Base-by-base conservation (phyloP, 2,329 filamentous ascomycete species). In the Helminthosporium solani region DNA sequence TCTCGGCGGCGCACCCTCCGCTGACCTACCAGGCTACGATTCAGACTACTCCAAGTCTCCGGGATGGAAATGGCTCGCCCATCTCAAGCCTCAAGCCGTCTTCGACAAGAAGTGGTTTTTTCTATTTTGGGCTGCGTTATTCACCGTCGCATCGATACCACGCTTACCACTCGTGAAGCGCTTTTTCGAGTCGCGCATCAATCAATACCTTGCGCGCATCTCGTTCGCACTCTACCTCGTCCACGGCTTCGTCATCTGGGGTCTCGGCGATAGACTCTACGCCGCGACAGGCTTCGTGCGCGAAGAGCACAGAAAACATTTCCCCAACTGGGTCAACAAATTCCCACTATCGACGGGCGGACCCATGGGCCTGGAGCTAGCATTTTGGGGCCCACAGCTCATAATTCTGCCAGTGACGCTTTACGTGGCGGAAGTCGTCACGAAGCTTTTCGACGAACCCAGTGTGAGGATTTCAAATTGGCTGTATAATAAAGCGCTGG, bases 61-160 rank as follows among this genome's bases (percentile, higher is more conserved):
- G 0, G 83, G 84, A 2, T 86, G 83, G 82, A 75, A 77, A 51
- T 81, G 75, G 52, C 67, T 85, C 12, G 81, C 82, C 0, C 76
- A 75, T 47, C 70, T 87, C 46, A 85, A 84, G 49, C 82, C 84
- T 0, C 82, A 86, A 58, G 83, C 83, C 1, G 79, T 84, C 9
- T 85, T 75, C 54, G 81, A 86, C 60, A 78, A 76, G 60, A 86
- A 86, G 64, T 86, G 82, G 82, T 86, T 86, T 67, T 86, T 77
- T 60, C 74, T 86, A 2, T 84, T 84, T 61, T 81, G 77, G 71
- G 83, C 82, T 0, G 75, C 83, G 1, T 70, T 74, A 19, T 74
- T 84, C 42, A 61, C 84, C 0, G 76, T 88, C 0, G 71, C 78
- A 1, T 74, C 77, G 0, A 70, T 81, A 2, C 78, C 80, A 6